Conservation (phyloP, 352 stramenopile genomes). For the Pythium rishiriense region DNA sequence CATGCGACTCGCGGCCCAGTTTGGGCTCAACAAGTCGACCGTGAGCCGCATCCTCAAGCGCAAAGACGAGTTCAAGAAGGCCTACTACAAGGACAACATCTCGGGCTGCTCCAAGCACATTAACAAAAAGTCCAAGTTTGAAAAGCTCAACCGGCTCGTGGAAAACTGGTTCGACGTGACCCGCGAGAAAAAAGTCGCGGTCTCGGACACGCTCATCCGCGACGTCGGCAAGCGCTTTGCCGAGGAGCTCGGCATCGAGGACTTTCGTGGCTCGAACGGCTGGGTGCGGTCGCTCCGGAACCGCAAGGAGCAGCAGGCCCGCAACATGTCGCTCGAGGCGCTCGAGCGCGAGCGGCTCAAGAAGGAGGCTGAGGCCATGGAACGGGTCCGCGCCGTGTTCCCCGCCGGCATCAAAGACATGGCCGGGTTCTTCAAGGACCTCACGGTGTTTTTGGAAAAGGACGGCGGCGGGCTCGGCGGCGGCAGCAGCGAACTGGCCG, state of each 20-base stretch:
- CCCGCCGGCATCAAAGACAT: slow-evolving; percentile 76
- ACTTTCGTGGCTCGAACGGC: slow-evolving; percentile 79
- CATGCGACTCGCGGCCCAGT: slow-evolving; percentile 71
- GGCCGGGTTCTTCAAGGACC: slow-evolving; percentile 71
- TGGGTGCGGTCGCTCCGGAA: slow-evolving; percentile 81
- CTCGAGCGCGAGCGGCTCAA: slow-evolving; percentile 60
- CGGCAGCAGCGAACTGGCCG: background rate
- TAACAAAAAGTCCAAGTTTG: slow-evolving; percentile 88
- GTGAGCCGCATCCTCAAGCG: slow-evolving; percentile 85
- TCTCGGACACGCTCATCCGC: slow-evolving; percentile 75
- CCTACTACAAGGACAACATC: slow-evolving; percentile 86
- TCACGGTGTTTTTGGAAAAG: slow-evolving; percentile 73
- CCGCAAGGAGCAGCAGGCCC: slow-evolving; percentile 64
- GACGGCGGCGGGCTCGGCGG: slow-evolving; percentile 33
- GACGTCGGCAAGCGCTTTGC: slow-evolving; percentile 74
- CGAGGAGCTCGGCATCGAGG: slow-evolving; percentile 68
- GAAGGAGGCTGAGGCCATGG: slow-evolving; percentile 72
- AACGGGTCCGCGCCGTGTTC: slow-evolving; percentile 68
- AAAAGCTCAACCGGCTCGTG: slow-evolving; percentile 77
- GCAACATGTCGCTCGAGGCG: slow-evolving; percentile 56
- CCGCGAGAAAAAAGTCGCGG: slow-evolving; percentile 65
- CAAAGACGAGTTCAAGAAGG: slow-evolving; percentile 87
- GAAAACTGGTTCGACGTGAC: slow-evolving; percentile 86
- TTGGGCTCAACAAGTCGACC: slow-evolving; percentile 81
- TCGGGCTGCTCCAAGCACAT: slow-evolving; percentile 84